These are phyloP conservation scores for Chaetomiaceae sp. DNA, from an alignment of 2,329 filamentous ascomycete species.

Conservation along the genomic window DNA sequence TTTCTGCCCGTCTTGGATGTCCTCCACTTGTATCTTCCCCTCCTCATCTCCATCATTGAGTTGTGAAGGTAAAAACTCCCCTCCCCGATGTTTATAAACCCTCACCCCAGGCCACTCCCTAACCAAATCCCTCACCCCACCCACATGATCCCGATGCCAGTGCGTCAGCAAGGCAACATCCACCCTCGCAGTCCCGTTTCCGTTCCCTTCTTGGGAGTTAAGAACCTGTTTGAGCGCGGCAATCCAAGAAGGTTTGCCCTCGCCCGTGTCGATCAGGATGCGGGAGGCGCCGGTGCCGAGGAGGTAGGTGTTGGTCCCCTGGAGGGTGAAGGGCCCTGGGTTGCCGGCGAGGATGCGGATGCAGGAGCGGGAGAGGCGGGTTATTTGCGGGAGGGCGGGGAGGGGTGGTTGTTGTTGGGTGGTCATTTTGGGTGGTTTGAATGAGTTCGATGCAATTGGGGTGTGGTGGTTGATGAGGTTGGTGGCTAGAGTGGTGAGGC, in stretches of 20 bases:
- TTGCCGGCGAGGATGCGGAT: conserved; percentile 88
- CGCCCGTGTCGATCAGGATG: conserved; percentile 84
- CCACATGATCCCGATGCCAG: conserved; percentile 85
- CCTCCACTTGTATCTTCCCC: conserved; percentile 30
- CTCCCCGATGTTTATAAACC: conserved; percentile 52
- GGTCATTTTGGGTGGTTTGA: conserved; percentile 46
- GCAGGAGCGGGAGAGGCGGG: conserved; percentile 71
- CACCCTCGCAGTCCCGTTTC: conserved; percentile 47
- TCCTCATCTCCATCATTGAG: conserved; percentile 28
- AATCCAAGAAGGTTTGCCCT: conserved; percentile 73
- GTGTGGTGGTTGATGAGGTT: neutral
- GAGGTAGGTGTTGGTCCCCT: conserved; percentile 93
- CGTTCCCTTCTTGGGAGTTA: conserved; percentile 53
- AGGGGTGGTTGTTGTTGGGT: conserved; percentile 48
- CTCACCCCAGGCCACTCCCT: conserved; percentile 56
- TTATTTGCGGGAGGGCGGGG: conserved; percentile 64
- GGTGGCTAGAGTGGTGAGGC: neutral
- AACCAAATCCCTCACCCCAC: conserved; percentile 68
- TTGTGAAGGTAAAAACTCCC: conserved; percentile 23
- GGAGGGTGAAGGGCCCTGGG: conserved; percentile 72
- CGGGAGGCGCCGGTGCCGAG: conserved; percentile 69
- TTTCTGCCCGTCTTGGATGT: conserved; percentile 43
- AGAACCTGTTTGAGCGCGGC: conserved; percentile 61
- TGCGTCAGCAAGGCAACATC: conserved; percentile 76
- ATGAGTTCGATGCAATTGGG: neutral